These are phyloP conservation scores for Quercus aquifolioides DNA, from an alignment of 306 rosid genomes.

Conservation along the genomic window DNA sequence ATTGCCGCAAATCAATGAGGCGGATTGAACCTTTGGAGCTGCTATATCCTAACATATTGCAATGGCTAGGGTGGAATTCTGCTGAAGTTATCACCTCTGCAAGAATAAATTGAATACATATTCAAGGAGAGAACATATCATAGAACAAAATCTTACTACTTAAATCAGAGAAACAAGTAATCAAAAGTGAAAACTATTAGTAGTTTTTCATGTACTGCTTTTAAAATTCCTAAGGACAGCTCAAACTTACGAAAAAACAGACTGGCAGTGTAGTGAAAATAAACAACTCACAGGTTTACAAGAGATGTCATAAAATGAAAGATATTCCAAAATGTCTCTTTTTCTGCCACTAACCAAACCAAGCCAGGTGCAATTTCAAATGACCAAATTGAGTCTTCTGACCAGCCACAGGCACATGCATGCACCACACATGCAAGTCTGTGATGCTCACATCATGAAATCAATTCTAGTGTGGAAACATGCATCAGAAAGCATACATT, in stretches of 20 bases:
- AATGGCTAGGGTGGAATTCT: constrained; percentile 97
- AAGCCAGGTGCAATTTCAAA: background rate
- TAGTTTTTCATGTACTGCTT: background rate
- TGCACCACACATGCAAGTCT: background rate
- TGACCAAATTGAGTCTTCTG: background rate
- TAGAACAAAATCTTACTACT: background rate
- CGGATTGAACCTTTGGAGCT: constrained; percentile 98
- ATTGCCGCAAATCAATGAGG: constrained; percentile 94
- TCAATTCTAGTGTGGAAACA: background rate
- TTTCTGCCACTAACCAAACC: background rate
- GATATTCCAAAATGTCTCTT: background rate
- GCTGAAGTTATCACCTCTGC: constrained; percentile 99
- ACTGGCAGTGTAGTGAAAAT: background rate
- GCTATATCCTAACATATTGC: constrained; percentile 92
- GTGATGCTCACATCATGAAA: background rate
- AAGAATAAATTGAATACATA: constrained; percentile 24
- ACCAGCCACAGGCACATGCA: background rate
- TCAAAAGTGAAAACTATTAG: background rate
- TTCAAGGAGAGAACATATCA: constrained; percentile 10
- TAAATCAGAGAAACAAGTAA: background rate
- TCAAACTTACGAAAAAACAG: background rate
- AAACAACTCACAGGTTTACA: background rate
- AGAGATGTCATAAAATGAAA: background rate
- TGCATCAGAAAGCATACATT: constrained; percentile 1
- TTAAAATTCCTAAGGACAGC: background rate